These are phyloP conservation scores for Chytridium lagenaria DNA, from an alignment of 371 early-diverging fungal genomes.

Conservation along the genomic window DNA sequence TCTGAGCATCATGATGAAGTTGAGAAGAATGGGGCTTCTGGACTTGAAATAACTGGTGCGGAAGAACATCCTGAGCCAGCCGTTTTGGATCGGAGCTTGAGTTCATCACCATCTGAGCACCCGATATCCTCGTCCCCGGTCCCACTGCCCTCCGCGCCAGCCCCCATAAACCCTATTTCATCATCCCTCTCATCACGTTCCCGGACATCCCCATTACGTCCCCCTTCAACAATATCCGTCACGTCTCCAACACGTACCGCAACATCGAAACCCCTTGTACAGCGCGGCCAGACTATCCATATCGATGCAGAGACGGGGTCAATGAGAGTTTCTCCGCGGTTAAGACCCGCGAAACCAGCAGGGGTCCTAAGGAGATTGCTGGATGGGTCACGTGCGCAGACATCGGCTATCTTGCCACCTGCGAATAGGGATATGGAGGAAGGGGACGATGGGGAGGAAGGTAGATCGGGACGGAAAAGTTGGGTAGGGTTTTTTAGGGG, in stretches of 20 bases:
- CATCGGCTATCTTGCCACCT: not conserved
- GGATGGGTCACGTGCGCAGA: not conserved
- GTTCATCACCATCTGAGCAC: not conserved
- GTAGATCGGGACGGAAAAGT: too few species aligned
- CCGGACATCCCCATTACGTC: not conserved
- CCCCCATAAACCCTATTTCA: not conserved
- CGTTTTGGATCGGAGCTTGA: too few species aligned
- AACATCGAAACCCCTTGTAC: not conserved
- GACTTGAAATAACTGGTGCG: too few species aligned
- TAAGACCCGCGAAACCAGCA: not conserved
- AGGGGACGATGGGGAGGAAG: not conserved
- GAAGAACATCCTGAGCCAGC: too few species aligned
- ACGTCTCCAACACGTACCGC: not conserved
- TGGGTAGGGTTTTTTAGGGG: too few species aligned
- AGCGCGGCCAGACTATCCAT: not conserved
- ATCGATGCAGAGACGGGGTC: not conserved
- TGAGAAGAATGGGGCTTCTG: not conserved
- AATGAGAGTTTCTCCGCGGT: not conserved
- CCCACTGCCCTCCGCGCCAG: not conserved
- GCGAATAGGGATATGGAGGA: not conserved
- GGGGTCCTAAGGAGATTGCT: not conserved
- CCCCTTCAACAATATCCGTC: too few species aligned
- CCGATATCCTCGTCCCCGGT: not conserved
- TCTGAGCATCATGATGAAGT: not conserved
- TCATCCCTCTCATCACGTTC: not conserved